These are phyloP conservation scores for Colletotrichum tofieldiae DNA, from an alignment of 2,329 filamentous ascomycete species.

Conservation along the genomic window DNA sequence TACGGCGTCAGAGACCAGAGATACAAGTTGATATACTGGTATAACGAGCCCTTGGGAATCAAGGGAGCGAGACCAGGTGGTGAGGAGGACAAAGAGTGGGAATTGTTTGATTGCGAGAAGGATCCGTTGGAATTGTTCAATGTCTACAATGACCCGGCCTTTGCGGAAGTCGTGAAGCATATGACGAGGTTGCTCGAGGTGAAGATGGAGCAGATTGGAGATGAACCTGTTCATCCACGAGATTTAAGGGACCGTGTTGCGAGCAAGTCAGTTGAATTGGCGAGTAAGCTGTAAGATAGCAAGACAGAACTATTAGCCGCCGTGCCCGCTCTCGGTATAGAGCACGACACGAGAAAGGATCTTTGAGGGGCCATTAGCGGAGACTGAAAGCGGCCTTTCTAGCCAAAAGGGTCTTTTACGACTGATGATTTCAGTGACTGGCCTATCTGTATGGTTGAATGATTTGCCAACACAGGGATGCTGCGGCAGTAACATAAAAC, in stretches of 20 bases:
- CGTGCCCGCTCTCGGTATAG: too few relatives aligned
- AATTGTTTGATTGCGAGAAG: slow-evolving; percentile 67
- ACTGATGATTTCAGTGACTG: too few relatives aligned
- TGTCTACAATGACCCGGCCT: slow-evolving; percentile 56
- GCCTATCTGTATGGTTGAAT: too few relatives aligned
- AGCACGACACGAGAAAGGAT: too few relatives aligned
- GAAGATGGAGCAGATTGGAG: slow-evolving; percentile 69
- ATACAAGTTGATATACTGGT: slow-evolving; percentile 72
- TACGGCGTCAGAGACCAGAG: slow-evolving; percentile 67
- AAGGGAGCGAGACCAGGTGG: slow-evolving; percentile 59
- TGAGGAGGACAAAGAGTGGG: slow-evolving; percentile 65
- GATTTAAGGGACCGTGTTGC: neutral
- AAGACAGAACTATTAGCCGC: neutral
- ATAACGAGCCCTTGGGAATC: slow-evolving; percentile 64
- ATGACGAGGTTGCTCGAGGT: slow-evolving; percentile 61
- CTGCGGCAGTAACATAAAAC: too few relatives aligned
- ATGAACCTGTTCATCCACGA: slow-evolving; percentile 56
- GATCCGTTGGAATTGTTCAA: slow-evolving; percentile 68
- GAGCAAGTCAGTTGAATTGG: neutral
- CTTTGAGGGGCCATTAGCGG: too few relatives aligned
- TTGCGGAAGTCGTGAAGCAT: slow-evolving; percentile 53
- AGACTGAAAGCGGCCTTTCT: too few relatives aligned
- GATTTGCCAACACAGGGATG: too few relatives aligned
- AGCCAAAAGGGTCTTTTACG: too few relatives aligned
- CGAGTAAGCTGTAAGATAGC: slow-evolving; percentile 28